phyloP scores from a whole-genome alignment of 2,329 filamentous ascomycete species.

The Xylariomycetidae sp. region DNA sequence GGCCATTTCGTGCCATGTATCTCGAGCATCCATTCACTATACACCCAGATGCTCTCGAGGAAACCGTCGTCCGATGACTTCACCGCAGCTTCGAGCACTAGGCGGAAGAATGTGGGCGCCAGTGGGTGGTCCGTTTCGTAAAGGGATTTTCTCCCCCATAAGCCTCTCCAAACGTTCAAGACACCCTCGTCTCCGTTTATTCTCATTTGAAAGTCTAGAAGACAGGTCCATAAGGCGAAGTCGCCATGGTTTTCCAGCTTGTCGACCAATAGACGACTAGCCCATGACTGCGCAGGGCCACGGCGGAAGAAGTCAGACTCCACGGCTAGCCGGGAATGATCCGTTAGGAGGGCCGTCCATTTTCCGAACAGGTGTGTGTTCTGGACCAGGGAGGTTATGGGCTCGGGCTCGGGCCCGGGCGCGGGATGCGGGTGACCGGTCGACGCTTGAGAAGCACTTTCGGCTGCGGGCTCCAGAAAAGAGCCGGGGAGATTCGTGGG shows the following conservation, averaged over 20 bases:
- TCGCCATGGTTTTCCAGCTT: constrained; percentile 20
- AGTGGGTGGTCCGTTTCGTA: constrained; percentile 19
- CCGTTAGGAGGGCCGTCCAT: constrained; percentile 20
- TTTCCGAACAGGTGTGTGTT: constrained; percentile 16
- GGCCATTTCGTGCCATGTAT: constrained; percentile 40
- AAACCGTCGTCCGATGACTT: constrained; percentile 22
- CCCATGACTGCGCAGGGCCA: constrained; percentile 18
- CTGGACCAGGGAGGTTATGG: constrained; percentile 13
- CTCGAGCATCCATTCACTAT: constrained; percentile 37
- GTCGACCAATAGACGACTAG: constrained; percentile 20
- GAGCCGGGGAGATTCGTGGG: neutral
- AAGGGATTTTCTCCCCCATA: constrained; percentile 27
- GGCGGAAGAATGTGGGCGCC: constrained; percentile 23
- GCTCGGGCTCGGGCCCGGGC: too few species aligned
- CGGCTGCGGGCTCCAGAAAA: too few species aligned
- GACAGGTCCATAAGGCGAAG: constrained; percentile 23
- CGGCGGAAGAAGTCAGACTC: constrained; percentile 26
- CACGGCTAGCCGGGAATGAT: constrained; percentile 20
- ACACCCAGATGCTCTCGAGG: constrained; percentile 30
- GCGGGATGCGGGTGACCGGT: too few species aligned
- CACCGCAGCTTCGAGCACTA: constrained; percentile 29
- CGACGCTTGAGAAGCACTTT: too few species aligned
- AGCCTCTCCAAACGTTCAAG: constrained; percentile 21
- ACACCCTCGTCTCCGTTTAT: constrained; percentile 23
- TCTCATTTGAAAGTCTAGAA: constrained; percentile 26